Conservation (phyloP, 441 rosid species). For the Jatropha podagrica region DNA sequence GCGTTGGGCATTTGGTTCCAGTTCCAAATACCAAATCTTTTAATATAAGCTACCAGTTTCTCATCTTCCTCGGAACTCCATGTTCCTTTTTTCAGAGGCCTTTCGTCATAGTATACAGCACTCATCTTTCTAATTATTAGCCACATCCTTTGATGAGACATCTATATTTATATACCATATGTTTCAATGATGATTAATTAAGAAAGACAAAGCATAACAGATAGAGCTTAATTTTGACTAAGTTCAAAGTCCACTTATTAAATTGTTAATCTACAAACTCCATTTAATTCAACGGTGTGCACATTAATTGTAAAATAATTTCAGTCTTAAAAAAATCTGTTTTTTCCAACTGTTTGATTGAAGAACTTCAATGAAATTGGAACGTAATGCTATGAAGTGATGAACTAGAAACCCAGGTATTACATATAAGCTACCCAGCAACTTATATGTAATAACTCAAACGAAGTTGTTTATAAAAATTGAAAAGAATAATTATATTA, state of each 20-base stretch:
- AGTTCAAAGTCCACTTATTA: background rate
- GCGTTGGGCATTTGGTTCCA: slow-evolving; percentile 25
- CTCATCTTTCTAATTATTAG: background rate
- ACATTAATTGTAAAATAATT: background rate
- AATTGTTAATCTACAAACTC: background rate
- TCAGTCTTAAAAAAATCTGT: background rate
- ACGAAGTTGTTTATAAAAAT: too few relatives aligned
- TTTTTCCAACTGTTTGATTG: background rate
- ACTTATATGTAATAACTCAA: too few relatives aligned
- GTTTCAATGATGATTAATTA: too few relatives aligned
- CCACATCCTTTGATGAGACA: too few relatives aligned
- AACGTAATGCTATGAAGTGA: too few relatives aligned
- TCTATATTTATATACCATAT: too few relatives aligned
- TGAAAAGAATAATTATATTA: too few relatives aligned
- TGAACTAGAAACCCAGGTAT: too few relatives aligned
- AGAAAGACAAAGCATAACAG: too few relatives aligned
- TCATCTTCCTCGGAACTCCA: slow-evolving; percentile 21
- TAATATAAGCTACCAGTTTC: slow-evolving; percentile 11
- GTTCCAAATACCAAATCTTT: slow-evolving; percentile 6
- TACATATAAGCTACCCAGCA: too few relatives aligned
- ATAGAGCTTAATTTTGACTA: background rate
- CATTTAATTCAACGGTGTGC: background rate
- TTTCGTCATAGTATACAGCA: background rate
- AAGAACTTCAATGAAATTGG: too few relatives aligned
- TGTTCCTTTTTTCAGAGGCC: slow-evolving; percentile 9